A percentile compares a stretch with the other conserved stretches of the same genome.
These are phyloP conservation scores for Fusarium duplospermum DNA, from an alignment of 2,329 filamentous ascomycete species.

Conservation along the genomic window DNA sequence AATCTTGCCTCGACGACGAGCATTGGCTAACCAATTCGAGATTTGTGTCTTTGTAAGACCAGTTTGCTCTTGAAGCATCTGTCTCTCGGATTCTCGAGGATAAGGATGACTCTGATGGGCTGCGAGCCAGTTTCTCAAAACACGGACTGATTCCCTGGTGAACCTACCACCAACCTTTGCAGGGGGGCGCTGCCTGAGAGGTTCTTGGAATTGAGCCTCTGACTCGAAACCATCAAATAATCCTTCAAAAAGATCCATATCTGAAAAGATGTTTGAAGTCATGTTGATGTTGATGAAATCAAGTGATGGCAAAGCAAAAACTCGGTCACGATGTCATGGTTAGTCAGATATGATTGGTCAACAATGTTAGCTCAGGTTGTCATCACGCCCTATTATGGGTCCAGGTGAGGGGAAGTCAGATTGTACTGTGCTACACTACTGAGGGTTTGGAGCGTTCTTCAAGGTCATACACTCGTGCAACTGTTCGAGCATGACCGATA, in stretches of 20 bases:
- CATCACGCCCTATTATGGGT: slow-evolving; percentile 42
- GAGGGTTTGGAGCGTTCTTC: background rate
- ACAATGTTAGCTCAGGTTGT: slow-evolving; percentile 21
- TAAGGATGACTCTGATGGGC: slow-evolving; percentile 83
- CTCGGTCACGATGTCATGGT: background rate
- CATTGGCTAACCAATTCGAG: slow-evolving; percentile 89
- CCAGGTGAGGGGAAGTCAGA: slow-evolving; percentile 23
- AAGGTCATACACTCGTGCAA: slow-evolving; percentile 25
- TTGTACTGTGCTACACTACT: background rate
- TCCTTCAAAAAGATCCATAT: slow-evolving; percentile 32
- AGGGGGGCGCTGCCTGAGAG: slow-evolving; percentile 1
- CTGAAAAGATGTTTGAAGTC: slow-evolving; percentile 21
- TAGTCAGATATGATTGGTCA: slow-evolving; percentile 16
- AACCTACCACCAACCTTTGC: slow-evolving; percentile 52
- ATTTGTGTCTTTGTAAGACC: slow-evolving; percentile 84
- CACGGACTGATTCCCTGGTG: slow-evolving; percentile 78
- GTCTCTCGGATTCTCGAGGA: slow-evolving; percentile 84
- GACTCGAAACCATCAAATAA: slow-evolving; percentile 24
- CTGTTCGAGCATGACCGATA: slow-evolving; percentile 25
- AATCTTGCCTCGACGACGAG: slow-evolving; percentile 81
- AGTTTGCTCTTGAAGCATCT: slow-evolving; percentile 77
- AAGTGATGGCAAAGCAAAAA: slow-evolving; percentile 10
- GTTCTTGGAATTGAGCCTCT: background rate
- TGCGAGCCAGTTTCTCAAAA: slow-evolving; percentile 83
- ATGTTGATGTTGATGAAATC: slow-evolving; percentile 4